A percentile compares a stretch with the other conserved stretches of the same genome.
Conservation (phyloP, 768 basidiomycete genomes). For the Trametes punicea region DNA sequence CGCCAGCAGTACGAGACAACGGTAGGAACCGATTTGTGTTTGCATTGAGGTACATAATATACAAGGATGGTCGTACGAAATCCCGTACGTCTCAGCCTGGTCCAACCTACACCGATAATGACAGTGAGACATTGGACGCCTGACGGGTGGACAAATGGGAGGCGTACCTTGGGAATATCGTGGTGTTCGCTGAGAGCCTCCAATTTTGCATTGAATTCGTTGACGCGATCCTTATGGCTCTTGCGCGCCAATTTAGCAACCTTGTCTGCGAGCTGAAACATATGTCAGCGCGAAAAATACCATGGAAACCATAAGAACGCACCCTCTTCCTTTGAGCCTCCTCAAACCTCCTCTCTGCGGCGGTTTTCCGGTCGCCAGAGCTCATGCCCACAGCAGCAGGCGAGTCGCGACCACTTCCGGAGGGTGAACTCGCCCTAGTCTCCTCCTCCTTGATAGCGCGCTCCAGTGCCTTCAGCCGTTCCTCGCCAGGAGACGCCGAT, state of each 20-base stretch:
- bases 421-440: conserved; percentile 39
- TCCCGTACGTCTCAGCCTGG: conserved; percentile 60
- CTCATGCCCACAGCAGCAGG: conserved; percentile 48
- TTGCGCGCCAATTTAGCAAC: conserved; percentile 76
- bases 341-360: conserved; percentile 86
- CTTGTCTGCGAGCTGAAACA: conserved; percentile 60
- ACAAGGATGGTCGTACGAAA: background rate
- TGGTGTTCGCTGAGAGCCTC: conserved; percentile 90
- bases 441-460: conserved; percentile 38
- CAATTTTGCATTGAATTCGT: conserved; percentile 83
- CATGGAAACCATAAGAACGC: conserved; percentile 11
- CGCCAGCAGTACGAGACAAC: background rate
- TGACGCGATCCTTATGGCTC: conserved; percentile 92
- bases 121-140: conserved; percentile 24
- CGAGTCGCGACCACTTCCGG: conserved; percentile 58
- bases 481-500: conserved; percentile 41
- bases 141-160: conserved; percentile 8
- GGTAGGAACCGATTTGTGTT: background rate
- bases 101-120: conserved; percentile 56
- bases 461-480: conserved; percentile 50
- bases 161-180: conserved; percentile 83
- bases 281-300: background rate
- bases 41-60: background rate
- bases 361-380: conserved; percentile 62
- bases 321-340: conserved; percentile 82